Evolutionary conservation across 2,329 filamentous ascomycete genomes (phyloP), one percentile per base, ranked within the genome.

Genomic region (Talaromyces pinophilus): DNA sequence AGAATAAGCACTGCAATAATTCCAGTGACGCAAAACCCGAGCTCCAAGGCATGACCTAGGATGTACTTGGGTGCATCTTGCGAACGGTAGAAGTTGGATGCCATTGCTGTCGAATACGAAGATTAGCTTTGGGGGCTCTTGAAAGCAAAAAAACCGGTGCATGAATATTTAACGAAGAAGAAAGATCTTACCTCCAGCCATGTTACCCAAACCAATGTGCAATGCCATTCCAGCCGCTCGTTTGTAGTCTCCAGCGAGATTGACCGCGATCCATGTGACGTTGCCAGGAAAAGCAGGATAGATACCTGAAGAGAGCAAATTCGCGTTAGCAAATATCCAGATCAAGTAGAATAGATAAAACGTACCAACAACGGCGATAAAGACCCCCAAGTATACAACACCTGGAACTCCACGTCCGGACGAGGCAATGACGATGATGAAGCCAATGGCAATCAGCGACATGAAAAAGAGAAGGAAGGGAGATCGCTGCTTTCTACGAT

Each of bases 21-120:
- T 13, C 84, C 84, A 2, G 78, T 75, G 2, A 76, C 72, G 25
- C 83, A 80, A 60, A 86, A 85, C 0, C 77, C 83, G 15, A 86
- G 79, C 62, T 85, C 83, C 13, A 85, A 73, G 1, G 80, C 77
- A 69, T 86, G 84, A 0, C 84, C 84, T 2, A 85, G 78, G 4
- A 80, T 75, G 67, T 85, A 86, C 22, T 79, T 77, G 0, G 84
- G 84, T 1, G 78, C 75, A 69, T 86, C 84, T 59, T 77, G 71
- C 0, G 74, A 67, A 11, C 88, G 83, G 71, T 92, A 92, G 71
- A 92, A 91, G 71, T 92, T 92, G 5, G 87, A 88, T 0, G 88
- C 87, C 85, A 91, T 90, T 0, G 88, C 89, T 78, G 67, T 68
- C 55, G 8, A 66, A 40, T 5, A 50, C 13, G 17, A 25, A 55